These are phyloP conservation scores for Phytophthora tentaculata DNA, from an alignment of 352 stramenopile species.

Conservation along the genomic window DNA sequence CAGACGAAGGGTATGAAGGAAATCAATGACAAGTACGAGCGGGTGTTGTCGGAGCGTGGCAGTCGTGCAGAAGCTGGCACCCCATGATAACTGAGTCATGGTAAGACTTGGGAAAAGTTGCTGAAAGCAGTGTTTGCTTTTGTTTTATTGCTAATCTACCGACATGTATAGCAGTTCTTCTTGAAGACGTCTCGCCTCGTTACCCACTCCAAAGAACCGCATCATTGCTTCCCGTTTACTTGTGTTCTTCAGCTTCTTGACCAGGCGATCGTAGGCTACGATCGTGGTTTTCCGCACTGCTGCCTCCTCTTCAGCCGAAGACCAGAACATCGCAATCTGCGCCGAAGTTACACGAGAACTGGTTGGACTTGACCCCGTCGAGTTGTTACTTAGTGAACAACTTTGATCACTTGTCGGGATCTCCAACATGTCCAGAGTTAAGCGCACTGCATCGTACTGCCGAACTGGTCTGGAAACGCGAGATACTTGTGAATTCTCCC, in stretches of 20 bases:
- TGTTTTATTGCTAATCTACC: conserved; percentile 17
- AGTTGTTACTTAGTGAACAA: conserved; percentile 8
- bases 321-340: conserved; percentile 32
- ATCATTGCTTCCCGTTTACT: conserved; percentile 21
- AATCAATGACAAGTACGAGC: conserved; percentile 42
- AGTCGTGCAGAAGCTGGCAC: not conserved
- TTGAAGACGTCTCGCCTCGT: conserved; percentile 21
- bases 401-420: not conserved
- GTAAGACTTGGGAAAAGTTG: not conserved
- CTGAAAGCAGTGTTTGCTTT: not conserved
- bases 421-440: not conserved
- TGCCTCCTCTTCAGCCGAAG: conserved; percentile 30
- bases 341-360: not conserved
- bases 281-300: conserved; percentile 27
- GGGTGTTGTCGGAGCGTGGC: conserved; percentile 22
- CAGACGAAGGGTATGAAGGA: conserved; percentile 19
- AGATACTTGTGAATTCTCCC: conserved; percentile 8
- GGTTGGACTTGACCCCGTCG: not conserved
- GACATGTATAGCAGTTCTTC: conserved; percentile 17
- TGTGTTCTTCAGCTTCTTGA: conserved; percentile 22
- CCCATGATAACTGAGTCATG: not conserved
- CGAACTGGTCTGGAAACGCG: conserved; percentile 8
- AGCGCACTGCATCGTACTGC: conserved; percentile 4
- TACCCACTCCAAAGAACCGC: conserved; percentile 24
- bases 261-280: conserved; percentile 32